phyloP scores from a whole-genome alignment of 495 filamentous ascomycete species.

The Penicillium maclennaniae region DNA sequence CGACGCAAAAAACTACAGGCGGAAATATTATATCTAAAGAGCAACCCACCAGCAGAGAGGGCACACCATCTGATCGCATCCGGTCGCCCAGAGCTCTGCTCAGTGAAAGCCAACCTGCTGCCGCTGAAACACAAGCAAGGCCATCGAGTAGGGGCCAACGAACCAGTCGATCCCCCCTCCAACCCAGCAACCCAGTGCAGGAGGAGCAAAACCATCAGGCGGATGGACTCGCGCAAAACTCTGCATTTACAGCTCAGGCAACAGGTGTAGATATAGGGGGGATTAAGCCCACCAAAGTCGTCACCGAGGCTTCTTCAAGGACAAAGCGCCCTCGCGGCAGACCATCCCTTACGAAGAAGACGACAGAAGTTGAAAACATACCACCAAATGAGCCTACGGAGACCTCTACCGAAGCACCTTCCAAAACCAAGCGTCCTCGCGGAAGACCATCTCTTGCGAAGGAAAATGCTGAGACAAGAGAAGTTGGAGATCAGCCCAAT shows the following conservation, averaged over 20 bases:
- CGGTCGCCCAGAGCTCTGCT: conserved; percentile 7
- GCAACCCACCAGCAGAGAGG: background rate
- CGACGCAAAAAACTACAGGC: background rate
- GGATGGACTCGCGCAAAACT: background rate
- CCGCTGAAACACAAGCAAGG: background rate
- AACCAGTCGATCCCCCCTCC: conserved; percentile 18
- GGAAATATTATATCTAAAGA: background rate
- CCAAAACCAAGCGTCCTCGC: conserved; percentile 9
- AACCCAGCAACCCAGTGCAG: background rate
- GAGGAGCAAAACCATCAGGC: background rate
- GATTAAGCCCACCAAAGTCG: background rate
- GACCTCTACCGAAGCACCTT: background rate
- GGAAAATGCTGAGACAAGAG: background rate
- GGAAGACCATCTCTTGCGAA: conserved; percentile 9
- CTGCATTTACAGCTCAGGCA: conserved; percentile 1
- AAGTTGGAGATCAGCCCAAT: background rate
- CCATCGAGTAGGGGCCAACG: conserved; percentile 9
- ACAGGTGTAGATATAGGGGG: background rate
- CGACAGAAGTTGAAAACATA: background rate
- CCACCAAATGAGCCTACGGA: background rate
- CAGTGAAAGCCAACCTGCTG: conserved; percentile 3
- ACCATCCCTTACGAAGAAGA: conserved; percentile 4
- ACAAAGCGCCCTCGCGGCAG: conserved; percentile 12
- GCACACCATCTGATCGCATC: background rate
- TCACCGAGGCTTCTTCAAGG: background rate